Base-by-base conservation (phyloP, 2,329 filamentous ascomycete genomes). In the Pseudocercospora musae region DNA sequence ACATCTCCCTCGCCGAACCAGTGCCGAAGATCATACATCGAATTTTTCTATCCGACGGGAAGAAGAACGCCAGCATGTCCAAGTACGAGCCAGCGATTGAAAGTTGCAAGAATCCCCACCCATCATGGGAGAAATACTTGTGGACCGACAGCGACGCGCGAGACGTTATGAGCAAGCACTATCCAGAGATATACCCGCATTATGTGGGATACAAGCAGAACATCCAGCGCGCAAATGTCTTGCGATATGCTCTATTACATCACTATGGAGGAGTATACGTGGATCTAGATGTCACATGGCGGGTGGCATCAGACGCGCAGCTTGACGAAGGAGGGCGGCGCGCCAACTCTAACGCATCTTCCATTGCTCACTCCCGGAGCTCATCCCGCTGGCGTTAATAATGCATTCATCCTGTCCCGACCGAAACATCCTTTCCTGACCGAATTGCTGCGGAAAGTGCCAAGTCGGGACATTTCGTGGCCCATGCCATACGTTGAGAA, bases 361-460 rank as follows among this genome's bases (percentile, higher is more conserved):
- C 69, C 70, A 13, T 69, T 62, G 40, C 42, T 73, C 18, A 70
- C 68, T 3, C 69, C 71, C 2, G 70, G 67, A 20, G 70, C 71
- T 3, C 69, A 69, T 25, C 70, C 71, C 3, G 71, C 70, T 9
- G 71, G 71, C 3, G 69, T 72, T n/a, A 73, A 72, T 60, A 73
- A 73, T 55, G 71, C 71, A 6, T 73, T 73, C 65, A 73, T 73
- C 23, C 64, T 73, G 18, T 58, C 69, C 3, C 62, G 64, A 11
- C 63, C 69, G 21, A 54, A 58, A 15, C 71, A 73, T 57, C 65
- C 67, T 10, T 71, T 72, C 56, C 64, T 72, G 15, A 11, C 18
- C 0, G 49, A 68, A 13, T 58, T 72, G 4, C 63, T 73, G 29
- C 40, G 42, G 8, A 59, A 61, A 15, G 63, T 70, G 9, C 61